These are phyloP conservation scores for Ceratonia siliqua DNA, from an alignment of 306 rosid genomes.

Conservation along the genomic window DNA sequence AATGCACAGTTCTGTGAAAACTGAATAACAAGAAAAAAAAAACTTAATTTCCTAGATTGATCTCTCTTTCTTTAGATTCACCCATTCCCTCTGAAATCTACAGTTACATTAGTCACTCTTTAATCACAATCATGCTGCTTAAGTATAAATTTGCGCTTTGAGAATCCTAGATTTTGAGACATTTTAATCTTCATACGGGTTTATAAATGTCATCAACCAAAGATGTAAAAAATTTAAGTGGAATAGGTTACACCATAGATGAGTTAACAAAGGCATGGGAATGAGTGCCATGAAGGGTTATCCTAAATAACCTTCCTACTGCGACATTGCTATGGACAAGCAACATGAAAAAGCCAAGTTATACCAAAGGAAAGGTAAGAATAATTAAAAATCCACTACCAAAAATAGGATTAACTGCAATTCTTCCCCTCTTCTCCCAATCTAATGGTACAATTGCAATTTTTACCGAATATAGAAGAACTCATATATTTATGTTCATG, in stretches of 20 bases:
- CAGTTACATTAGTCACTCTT: constrained; percentile 1
- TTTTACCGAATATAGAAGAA: too few species aligned
- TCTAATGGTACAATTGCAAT: too few species aligned
- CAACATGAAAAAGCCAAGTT: constrained; percentile 27
- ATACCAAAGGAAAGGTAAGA: constrained; percentile 22
- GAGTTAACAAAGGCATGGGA: constrained; percentile 97
- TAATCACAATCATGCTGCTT: neutral
- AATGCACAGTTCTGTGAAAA: too few species aligned
- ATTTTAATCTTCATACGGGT: neutral
- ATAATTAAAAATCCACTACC: neutral
- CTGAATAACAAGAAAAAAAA: too few species aligned
- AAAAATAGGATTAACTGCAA: too few species aligned
- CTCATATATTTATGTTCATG: too few species aligned
- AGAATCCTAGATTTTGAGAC: neutral
- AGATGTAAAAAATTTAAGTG: constrained; percentile 12
- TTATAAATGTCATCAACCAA: constrained; percentile 5
- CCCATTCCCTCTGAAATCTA: neutral
- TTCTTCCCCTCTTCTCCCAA: too few species aligned
- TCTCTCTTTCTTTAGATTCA: neutral
- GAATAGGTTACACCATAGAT: constrained; percentile 59
- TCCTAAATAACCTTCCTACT: constrained; percentile 82
- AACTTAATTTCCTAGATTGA: too few species aligned
- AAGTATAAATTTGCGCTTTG: neutral
- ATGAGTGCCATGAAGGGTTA: constrained; percentile 92
- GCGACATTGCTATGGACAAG: constrained; percentile 70